A percentile compares a stretch with the other conserved stretches of the same genome.
Evolutionary conservation across 352 stramenopile genomes (phyloP).

Genomic region (Phytopythium delawarense): DNA sequence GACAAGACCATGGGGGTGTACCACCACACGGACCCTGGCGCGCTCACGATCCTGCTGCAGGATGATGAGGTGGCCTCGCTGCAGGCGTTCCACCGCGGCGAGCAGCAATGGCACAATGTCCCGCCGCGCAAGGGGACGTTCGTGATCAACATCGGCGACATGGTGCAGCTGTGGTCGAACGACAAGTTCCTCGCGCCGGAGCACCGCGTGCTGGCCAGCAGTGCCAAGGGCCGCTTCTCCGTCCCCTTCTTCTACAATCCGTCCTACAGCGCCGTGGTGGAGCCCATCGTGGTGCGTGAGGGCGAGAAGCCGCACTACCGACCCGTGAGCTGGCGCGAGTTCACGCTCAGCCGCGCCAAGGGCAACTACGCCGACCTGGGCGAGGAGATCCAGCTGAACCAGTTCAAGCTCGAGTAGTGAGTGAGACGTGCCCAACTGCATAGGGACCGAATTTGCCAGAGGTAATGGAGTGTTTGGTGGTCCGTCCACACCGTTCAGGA

Average conservation of each 20-base stretch:
- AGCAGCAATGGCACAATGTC: conserved; percentile 32
- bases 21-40: conserved; percentile 41
- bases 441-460: no score
- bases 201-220: conserved; percentile 39
- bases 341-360: conserved; percentile 83
- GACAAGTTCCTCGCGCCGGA: conserved; percentile 39
- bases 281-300: conserved; percentile 28
- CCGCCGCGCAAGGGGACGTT: conserved; percentile 32
- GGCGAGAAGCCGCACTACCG: conserved; percentile 42
- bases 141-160: conserved; percentile 62
- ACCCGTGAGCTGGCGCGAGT: conserved; percentile 83
- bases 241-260: conserved; percentile 63
- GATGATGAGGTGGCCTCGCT: conserved; percentile 39
- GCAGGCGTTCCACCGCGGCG: conserved; percentile 36
- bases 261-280: conserved; percentile 47
- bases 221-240: conserved; percentile 27
- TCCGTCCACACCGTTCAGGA: no score
- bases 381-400: conserved; percentile 89
- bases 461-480: no score
- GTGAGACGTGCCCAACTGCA: background rate
- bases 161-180: conserved; percentile 51
- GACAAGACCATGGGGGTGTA: conserved; percentile 30
- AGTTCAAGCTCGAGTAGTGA: conserved; percentile 39
- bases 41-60: conserved; percentile 46
- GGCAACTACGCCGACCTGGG: conserved; percentile 91